These are phyloP conservation scores for Tricholoma furcatifolium DNA, from an alignment of 768 basidiomycete genomes.

Conservation along the genomic window DNA sequence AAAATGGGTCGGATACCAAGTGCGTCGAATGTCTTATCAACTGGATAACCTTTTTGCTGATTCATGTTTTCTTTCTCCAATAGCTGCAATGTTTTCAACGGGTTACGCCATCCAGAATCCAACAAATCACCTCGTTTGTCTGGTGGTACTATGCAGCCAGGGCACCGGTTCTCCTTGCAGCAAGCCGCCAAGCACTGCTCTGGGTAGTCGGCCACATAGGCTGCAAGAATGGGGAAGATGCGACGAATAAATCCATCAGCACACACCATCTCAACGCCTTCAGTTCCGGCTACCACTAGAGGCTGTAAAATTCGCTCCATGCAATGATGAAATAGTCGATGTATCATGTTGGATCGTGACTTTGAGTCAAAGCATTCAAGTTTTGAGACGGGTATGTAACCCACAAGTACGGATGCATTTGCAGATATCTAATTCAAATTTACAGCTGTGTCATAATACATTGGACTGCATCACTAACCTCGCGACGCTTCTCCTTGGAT, in stretches of 20 bases:
- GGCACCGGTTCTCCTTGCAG: not conserved
- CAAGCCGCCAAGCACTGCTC: not conserved
- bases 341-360: too few relatives aligned
- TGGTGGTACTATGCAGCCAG: not conserved
- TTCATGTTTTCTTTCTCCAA: not conserved
- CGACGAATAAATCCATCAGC: too few relatives aligned
- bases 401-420: not conserved
- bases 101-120: not conserved
- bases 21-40: constrained; percentile 7
- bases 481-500: constrained; percentile 2
- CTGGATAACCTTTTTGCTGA: not conserved
- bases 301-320: not conserved
- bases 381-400: not conserved
- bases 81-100: not conserved
- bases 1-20: constrained; percentile 14
- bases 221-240: too few relatives aligned
- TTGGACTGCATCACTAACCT: not conserved
- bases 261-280: too few relatives aligned
- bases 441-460: not conserved
- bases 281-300: constrained; percentile 11
- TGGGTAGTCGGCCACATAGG: too few relatives aligned
- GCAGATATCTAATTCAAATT: not conserved
- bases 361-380: not conserved
- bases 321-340: not conserved
- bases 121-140: not conserved